A percentile compares a stretch with the other conserved stretches of the same genome.
phyloP scores from a whole-genome alignment of 2,329 filamentous ascomycete species.

The Neoarthrinium moseri region DNA sequence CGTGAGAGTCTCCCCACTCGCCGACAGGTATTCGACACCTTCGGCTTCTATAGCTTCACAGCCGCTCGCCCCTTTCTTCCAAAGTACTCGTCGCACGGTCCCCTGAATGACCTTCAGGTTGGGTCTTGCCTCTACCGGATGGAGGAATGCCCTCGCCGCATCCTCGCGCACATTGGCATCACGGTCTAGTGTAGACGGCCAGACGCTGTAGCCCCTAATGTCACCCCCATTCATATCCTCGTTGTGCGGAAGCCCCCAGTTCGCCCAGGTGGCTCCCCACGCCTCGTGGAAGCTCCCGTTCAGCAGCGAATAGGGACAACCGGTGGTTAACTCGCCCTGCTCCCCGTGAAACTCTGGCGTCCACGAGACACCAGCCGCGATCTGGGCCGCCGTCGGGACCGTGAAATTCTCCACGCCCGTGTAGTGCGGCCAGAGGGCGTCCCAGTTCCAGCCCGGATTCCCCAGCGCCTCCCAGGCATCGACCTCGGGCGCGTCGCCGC shows the following conservation, averaged over 20 bases:
- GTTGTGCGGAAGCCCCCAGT: slow-evolving; percentile 30
- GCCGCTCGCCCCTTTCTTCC: slow-evolving; percentile 16
- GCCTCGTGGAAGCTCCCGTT: slow-evolving; percentile 30
- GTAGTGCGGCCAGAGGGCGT: slow-evolving; percentile 44
- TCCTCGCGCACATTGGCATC: slow-evolving; percentile 36
- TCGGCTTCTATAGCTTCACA: slow-evolving; percentile 19
- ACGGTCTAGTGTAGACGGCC: slow-evolving; percentile 39
- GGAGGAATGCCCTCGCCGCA: slow-evolving; percentile 40
- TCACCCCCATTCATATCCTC: slow-evolving; percentile 37
- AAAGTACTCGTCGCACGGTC: slow-evolving; percentile 31
- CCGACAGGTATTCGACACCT: slow-evolving; percentile 34
- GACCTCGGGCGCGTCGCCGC: slow-evolving; percentile 39
- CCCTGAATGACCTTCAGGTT: slow-evolving; percentile 39
- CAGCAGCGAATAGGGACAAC: slow-evolving; percentile 32
- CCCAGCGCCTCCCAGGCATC: slow-evolving; percentile 43
- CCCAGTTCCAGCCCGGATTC: slow-evolving; percentile 44
- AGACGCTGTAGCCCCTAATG: slow-evolving; percentile 35
- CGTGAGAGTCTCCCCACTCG: slow-evolving; percentile 30
- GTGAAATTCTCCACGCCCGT: slow-evolving; percentile 39
- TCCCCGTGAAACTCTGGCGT: slow-evolving; percentile 32
- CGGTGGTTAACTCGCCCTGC: slow-evolving; percentile 33
- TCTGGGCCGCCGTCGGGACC: slow-evolving; percentile 31
- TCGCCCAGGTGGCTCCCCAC: slow-evolving; percentile 30
- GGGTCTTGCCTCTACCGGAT: slow-evolving; percentile 31
- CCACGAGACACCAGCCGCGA: slow-evolving; percentile 32